A percentile compares a stretch with the other conserved stretches of the same genome.
These are phyloP conservation scores for Phalaenopsis hybrid DNA, from an alignment of 116 monocot species.

Conservation along the genomic window DNA sequence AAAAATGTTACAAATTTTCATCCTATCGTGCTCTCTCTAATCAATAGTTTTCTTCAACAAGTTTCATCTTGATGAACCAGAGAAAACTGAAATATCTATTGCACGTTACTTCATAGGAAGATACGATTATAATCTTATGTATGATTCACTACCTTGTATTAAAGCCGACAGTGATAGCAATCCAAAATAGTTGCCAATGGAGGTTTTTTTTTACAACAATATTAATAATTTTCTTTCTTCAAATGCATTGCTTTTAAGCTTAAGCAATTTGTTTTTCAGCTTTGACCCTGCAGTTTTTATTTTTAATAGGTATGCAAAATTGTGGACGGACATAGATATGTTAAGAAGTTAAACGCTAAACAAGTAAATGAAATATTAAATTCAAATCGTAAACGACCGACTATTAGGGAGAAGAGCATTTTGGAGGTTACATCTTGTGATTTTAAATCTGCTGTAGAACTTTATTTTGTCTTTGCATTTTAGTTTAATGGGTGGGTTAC, in stretches of 20 bases:
- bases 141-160: constrained; percentile 44
- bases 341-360: constrained; percentile 47
- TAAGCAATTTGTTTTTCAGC: no score
- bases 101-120: no score
- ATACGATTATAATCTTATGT: neutral
- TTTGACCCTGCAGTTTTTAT: no score
- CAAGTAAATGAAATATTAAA: constrained; percentile 54
- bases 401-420: constrained; percentile 37
- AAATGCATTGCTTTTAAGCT: no score
- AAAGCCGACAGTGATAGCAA: constrained; percentile 50
- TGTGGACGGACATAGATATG: constrained; percentile 27
- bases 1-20: no score
- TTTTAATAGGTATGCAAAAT: no score
- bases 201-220: constrained; percentile 27
- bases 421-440: constrained; percentile 17
- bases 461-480: no score
- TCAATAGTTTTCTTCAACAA: no score
- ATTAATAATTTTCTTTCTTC: neutral
- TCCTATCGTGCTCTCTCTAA: no score
- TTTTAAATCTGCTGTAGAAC: neutral
- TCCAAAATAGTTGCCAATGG: constrained; percentile 67
- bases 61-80: neutral
- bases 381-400: constrained; percentile 41
- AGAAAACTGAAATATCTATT: no score
- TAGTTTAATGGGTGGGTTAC: no score